phyloP scores from a whole-genome alignment of 148 eudicot genomes.

The Vaccinium corymbosum region DNA sequence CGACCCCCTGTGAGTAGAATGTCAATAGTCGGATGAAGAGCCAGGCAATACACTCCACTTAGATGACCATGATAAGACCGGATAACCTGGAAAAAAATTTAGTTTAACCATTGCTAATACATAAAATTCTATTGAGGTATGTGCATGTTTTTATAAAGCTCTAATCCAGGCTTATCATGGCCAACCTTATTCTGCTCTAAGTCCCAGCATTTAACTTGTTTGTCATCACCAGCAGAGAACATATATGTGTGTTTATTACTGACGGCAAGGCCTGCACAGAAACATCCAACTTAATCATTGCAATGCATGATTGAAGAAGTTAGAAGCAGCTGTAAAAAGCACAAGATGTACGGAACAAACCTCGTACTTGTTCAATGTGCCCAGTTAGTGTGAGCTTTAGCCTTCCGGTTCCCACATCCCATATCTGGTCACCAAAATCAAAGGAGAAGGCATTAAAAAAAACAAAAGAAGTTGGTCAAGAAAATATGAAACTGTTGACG shows the following conservation, averaged over 20 bases:
- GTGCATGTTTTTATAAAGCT: not conserved
- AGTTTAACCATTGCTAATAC: not conserved
- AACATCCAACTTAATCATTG: not conserved
- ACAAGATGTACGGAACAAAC: conserved; percentile 29
- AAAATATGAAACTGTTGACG: too few relatives aligned
- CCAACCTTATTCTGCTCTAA: conserved; percentile 96
- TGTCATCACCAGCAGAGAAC: conserved; percentile 99
- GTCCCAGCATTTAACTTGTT: conserved; percentile 99
- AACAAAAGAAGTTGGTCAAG: not conserved
- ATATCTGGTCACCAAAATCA: conserved; percentile 50
- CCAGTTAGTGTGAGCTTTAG: conserved; percentile 94
- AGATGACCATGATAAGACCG: conserved; percentile 97
- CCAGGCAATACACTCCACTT: conserved; percentile 97
- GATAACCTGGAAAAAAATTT: conserved; percentile 52
- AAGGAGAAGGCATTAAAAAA: not conserved
- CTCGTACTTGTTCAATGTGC: conserved; percentile 98
- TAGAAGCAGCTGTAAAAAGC: not conserved
- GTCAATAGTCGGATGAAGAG: conserved; percentile 95
- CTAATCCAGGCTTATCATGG: not conserved
- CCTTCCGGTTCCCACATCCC: conserved; percentile 85
- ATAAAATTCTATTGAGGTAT: not conserved
- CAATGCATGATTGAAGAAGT: not conserved
- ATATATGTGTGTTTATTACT: conserved; percentile 90
- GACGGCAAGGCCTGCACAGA: conserved; percentile 81
- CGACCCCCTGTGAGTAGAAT: conserved; percentile 94